Evolutionary conservation across 192 early-diverging fungal species (phyloP), one percentile per base, ranked within the genome.

Genomic region (Kappamyces sp.): DNA sequence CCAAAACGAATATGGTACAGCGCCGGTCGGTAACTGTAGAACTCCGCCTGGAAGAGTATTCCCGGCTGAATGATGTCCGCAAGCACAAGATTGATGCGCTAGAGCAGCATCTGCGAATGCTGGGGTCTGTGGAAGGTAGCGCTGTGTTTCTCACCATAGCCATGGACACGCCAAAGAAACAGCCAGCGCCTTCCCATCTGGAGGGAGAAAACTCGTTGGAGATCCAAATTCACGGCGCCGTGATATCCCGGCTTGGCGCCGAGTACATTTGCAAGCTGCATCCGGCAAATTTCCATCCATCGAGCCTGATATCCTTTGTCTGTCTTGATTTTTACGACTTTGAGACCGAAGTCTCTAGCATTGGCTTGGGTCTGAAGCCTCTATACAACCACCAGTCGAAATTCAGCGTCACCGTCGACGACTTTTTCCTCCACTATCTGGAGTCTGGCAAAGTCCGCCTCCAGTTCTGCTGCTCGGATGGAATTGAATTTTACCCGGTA

Each of bases 241-340:
- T 71, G 29, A 63, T 81, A 5, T 69, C 49, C 41, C 54, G 65
- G 4, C 66, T 59, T 22, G 69, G 70, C 3, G 12, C 70, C 36
- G 39, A 64, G 12, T 43, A 68, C 30, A 41, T 76, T 36, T 32
- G 54, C 11, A 66, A 66, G 12, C 60, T 63, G n/a, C 54, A 63
- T 4, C 9, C 33, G 52, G 48, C 38, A 45, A 54, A 50, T 4
- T 38, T 60, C 29, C 51, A 49, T 8, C 40, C 47, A 11, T 54
- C 58, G 22, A 65, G 54, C 32, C 49, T 70, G 37, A 70, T 63
- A 4, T 68, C 78, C 8, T 77, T 78, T 38, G 49, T 74, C 4
- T 63, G 65, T 43, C 76, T 72, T 53, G 80, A 83, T 59, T 83
- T 83, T 54, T 82, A 71, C 49, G 80, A 82, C 35, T 81, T 79